Base-by-base conservation (phyloP, 2,329 filamentous ascomycete species). In the Pseudonectria foliicola region DNA sequence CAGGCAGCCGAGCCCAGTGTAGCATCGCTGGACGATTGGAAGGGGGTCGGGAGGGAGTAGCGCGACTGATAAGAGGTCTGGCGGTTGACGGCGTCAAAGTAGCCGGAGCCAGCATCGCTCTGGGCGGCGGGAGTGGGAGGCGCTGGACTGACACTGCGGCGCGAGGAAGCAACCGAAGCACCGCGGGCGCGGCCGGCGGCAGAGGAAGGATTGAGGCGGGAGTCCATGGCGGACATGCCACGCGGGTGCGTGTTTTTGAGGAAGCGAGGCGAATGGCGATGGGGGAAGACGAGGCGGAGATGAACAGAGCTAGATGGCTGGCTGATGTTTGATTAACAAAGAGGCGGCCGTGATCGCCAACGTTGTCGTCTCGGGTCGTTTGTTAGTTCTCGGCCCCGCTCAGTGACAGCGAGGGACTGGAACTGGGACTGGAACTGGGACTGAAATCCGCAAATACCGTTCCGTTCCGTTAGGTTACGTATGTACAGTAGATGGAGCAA, bases 21-120 rank as follows among this genome's bases (percentile, higher is more conserved):
- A 18, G 27, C 30, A 4, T 14, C n/a, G 18, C 37, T 38, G 11
- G 41, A 37, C 2, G 37, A 31, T 28, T 34, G 39, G 6, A 42
- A 45, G 3, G 45, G 39, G 2, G 41, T 33, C 2, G 46, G 31
- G 13, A 40, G 4, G 0, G 46, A 50, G 13, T 45, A 25, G n/a
- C 50, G 47, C 3, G 50, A 53, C n/a, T 43, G 49, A 7, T 39
- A 35, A 13, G 46, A 51, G 12, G 47, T 42, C 12, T 36, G 39
- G n/a, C 39, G 39, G 18, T 37, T 45, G 26, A 50, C 33, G 15
- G 48, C 33, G 25, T 50, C 46, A 11, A 54, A 54, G 31, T 54
- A 54, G 8, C 49, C 50, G 18, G 37, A 27, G 25, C 38, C 44
- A 16, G 46, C 39, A 12, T 53, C 51, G 33, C 44, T 43, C 29